Percentiles rank a stretch among this genome's conserved stretches.
These are phyloP conservation scores for Aspergillus ochraceus DNA, from an alignment of 2,329 filamentous ascomycete species.

Conservation along the genomic window DNA sequence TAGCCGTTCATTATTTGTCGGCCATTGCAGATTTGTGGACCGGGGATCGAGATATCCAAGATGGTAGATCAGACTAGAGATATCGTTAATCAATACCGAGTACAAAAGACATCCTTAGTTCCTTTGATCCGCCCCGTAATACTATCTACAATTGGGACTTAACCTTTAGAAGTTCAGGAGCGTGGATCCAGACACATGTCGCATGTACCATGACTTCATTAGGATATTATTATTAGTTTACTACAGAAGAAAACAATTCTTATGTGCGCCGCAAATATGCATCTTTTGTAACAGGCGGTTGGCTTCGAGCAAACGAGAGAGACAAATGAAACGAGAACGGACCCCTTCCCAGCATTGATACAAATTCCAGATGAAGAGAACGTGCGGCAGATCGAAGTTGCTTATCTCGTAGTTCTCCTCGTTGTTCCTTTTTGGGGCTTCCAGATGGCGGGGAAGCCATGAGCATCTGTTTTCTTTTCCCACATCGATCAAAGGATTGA, in stretches of 20 bases:
- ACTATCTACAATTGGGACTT: background rate
- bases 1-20: background rate
- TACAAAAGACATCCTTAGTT: background rate
- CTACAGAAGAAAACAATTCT: conserved; percentile 8
- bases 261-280: conserved; percentile 18
- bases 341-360: conserved; percentile 13
- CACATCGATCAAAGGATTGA: background rate
- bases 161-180: background rate
- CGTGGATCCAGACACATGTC: background rate
- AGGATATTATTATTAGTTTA: conserved; percentile 14
- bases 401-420: conserved; percentile 11
- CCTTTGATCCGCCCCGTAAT: background rate
- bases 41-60: conserved; percentile 1
- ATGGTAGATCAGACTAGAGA: background rate
- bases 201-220: conserved; percentile 16
- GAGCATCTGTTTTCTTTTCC: background rate
- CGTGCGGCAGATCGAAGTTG: conserved; percentile 12
- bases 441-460: background rate
- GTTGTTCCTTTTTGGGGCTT: background rate
- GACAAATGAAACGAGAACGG: background rate
- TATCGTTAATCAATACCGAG: background rate
- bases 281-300: conserved; percentile 15
- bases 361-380: conserved; percentile 12
- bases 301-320: conserved; percentile 10
- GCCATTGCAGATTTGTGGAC: too few species aligned